Evolutionary conservation across 2,329 filamentous ascomycete species (phyloP).

Genomic region (Chaetoscypha palmicola): DNA sequence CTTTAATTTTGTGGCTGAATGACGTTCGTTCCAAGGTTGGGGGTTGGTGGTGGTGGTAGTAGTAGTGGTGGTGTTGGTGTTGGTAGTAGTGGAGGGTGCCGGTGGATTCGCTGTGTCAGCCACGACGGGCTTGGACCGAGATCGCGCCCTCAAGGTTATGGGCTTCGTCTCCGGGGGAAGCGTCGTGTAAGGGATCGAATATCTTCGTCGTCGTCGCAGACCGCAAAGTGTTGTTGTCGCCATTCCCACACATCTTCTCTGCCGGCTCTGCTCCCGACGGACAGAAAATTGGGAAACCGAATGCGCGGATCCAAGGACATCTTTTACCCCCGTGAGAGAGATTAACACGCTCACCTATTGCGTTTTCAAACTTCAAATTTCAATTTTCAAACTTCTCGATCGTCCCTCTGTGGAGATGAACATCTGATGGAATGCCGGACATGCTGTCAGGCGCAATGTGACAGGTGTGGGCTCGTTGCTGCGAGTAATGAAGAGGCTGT

Average conservation of each 20-base stretch:
- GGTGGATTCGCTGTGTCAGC: slow-evolving; percentile 1
- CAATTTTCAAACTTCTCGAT: neutral
- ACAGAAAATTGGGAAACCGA: neutral
- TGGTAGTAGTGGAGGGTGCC: neutral
- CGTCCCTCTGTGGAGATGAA: neutral
- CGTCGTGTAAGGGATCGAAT: neutral
- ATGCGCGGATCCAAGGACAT: neutral
- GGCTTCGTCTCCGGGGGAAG: neutral
- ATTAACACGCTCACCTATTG: slow-evolving; percentile 1
- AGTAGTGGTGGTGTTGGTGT: no score
- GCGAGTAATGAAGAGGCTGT: slow-evolving; percentile 1
- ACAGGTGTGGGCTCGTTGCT: neutral
- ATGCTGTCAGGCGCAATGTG: neutral
- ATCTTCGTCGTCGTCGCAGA: slow-evolving; percentile 1
- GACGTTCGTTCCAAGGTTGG: no score
- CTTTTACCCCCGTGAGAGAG: neutral
- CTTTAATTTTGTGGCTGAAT: no score
- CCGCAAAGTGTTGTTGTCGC: slow-evolving; percentile 7
- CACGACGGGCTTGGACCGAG: neutral
- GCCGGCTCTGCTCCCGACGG: no score
- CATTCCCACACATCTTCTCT: slow-evolving; percentile 2
- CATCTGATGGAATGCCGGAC: neutral
- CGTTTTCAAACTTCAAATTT: neutral
- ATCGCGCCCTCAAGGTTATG: neutral
- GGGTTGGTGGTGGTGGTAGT: no score